A percentile compares a stretch with the other conserved stretches of the same genome.
Evolutionary conservation across 2,329 filamentous ascomycete genomes (phyloP).

Genomic region (Fusarium secorum): DNA sequence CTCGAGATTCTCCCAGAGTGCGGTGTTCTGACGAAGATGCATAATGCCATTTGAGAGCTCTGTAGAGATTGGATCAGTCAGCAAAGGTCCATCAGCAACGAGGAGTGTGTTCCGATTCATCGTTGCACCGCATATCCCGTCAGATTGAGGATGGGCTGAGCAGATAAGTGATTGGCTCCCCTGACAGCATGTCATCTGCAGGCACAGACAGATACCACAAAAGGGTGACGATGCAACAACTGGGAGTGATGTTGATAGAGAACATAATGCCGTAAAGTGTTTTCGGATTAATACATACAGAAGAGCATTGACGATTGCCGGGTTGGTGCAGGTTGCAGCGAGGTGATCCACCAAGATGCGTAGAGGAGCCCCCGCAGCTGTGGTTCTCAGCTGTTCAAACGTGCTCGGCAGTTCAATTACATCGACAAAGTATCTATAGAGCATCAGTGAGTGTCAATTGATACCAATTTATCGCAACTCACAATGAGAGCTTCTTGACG

Average conservation of each 20-base stretch:
- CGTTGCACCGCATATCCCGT: conserved; percentile 12
- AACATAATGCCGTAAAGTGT: not conserved
- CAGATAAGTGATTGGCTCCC: conserved; percentile 21
- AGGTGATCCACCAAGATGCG: conserved; percentile 70
- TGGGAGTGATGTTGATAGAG: not conserved
- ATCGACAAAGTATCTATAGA: conserved; percentile 66
- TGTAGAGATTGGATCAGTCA: conserved; percentile 46
- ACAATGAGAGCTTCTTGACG: conserved; percentile 73
- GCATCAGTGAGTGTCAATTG: conserved; percentile 4
- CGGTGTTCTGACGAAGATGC: conserved; percentile 68
- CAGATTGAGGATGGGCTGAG: conserved; percentile 2
- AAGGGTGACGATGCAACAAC: not conserved
- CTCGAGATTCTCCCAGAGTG: conserved; percentile 72
- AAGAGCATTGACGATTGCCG: conserved; percentile 74
- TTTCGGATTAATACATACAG: conserved; percentile 62
- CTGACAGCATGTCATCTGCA: conserved; percentile 10
- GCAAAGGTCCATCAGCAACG: not conserved
- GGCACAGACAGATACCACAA: conserved; percentile 16
- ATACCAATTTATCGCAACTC: conserved; percentile 30
- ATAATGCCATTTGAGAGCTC: conserved; percentile 79
- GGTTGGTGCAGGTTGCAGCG: conserved; percentile 69
- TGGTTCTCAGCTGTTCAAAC: conserved; percentile 77
- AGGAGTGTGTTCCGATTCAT: not conserved
- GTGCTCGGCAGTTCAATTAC: conserved; percentile 70
- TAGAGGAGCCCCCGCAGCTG: conserved; percentile 66